Evolutionary conservation across 148 eudicot genomes (phyloP).

Genomic region (Fagopyrum tataricum): DNA sequence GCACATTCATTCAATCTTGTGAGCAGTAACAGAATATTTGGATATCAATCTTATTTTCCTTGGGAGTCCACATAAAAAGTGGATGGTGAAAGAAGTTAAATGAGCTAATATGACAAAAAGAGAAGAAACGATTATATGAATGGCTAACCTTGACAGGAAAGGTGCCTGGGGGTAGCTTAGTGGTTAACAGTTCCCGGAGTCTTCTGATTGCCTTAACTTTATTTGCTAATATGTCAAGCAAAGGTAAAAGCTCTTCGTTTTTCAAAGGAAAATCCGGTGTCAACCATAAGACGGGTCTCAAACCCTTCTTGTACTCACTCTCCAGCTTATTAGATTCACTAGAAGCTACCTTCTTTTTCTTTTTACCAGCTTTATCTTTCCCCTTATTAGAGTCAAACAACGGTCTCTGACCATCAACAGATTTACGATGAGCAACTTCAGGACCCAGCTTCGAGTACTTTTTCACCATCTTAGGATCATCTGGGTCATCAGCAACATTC

Average conservation of each 20-base stretch:
- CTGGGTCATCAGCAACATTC: constrained; percentile 28
- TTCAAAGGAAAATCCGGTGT: constrained; percentile 44
- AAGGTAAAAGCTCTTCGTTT: constrained; percentile 49
- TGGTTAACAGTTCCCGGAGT: constrained; percentile 47
- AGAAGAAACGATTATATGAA: constrained; percentile 13
- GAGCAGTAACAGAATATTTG: background rate
- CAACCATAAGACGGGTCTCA: constrained; percentile 57
- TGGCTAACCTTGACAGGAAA: constrained; percentile 53
- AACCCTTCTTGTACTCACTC: constrained; percentile 59
- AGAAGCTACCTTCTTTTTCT: constrained; percentile 19
- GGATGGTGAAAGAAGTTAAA: background rate
- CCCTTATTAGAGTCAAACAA: constrained; percentile 1
- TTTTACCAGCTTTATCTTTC: constrained; percentile 19
- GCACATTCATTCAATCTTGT: background rate
- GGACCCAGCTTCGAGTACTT: background rate
- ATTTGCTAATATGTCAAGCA: constrained; percentile 60
- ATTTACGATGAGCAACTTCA: constrained; percentile 22
- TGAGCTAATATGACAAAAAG: background rate
- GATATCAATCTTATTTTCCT: background rate
- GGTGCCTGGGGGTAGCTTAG: constrained; percentile 59
- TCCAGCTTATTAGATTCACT: constrained; percentile 31
- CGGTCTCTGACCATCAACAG: constrained; percentile 38
- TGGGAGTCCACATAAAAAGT: background rate
- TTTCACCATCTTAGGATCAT: constrained; percentile 32
- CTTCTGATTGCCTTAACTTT: constrained; percentile 60